Evolutionary conservation across 768 basidiomycete species (phyloP), one percentile per base, ranked within the genome.

Genomic region (Lyophyllum atratum): DNA sequence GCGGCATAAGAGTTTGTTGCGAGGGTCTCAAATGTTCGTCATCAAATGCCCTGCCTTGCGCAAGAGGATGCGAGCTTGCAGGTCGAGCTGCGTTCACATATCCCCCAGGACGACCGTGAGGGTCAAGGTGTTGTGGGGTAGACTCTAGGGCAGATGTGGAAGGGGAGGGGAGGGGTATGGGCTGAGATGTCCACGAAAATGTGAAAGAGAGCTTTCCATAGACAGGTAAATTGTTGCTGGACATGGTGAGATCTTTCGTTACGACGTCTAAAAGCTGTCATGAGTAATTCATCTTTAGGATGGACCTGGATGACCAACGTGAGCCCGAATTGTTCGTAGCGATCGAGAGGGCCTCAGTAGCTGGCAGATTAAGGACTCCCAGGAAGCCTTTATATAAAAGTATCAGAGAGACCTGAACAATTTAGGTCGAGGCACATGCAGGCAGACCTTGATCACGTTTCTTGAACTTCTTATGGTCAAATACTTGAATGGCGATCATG

Each of bases 401-500:
- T 43, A 31, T 52, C 31, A 74, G 71, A 40, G 71, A 70, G 34
- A 74, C 71, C 12, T 74, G 60, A 48, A 70, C 72, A 55, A 76
- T 66, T 60, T 76, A 73, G 47, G 78, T 62, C 1, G 78, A 71
- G 56, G 77, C 72, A 26, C 71, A 64, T 21, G 78, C 71, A 39
- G 70, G 73, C 61, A 63, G 66, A 60, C 81, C 93, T 77, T 95
- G 93, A 69, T 95, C 93, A 64, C 87, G 84, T 70, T 86, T 86
- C 75, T 83, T 93, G 75, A 92, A 94, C 72, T 91, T 93, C 68
- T 85, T 83, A 72, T 93, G 87, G 78, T 96, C 94, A 68, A 95
- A 94, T 57, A 96, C 84, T 74, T 95, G 92, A 45, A 95, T 90
- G 24, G 82, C 80, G 66, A 95, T 81, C 63, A 84, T 79, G 33